phyloP scores from a whole-genome alignment of 441 rosid species.

The Brassica hybrid region DNA sequence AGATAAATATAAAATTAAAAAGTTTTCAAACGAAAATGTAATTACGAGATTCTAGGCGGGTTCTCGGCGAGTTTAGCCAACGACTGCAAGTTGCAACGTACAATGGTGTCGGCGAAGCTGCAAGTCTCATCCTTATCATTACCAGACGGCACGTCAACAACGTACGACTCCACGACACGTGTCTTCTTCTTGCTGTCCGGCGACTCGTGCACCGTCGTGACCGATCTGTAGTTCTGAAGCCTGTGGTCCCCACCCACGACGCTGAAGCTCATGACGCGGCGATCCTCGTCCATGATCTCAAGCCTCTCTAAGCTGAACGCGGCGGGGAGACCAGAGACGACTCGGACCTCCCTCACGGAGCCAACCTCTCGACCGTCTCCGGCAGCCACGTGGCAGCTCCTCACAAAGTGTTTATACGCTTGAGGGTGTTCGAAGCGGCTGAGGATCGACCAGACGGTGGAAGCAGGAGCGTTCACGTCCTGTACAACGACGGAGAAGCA shows the following conservation, averaged over 20 bases:
- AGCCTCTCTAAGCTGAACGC: conserved; percentile 67
- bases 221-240: conserved; percentile 70
- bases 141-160: conserved; percentile 77
- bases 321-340: conserved; percentile 85
- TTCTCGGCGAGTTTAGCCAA: conserved; percentile 69
- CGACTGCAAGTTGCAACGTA: conserved; percentile 78
- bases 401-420: conserved; percentile 77
- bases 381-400: conserved; percentile 64
- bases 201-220: conserved; percentile 63
- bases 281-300: conserved; percentile 85
- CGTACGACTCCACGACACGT: conserved; percentile 78
- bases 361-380: conserved; percentile 73
- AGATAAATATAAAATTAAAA: not conserved
- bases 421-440: conserved; percentile 80
- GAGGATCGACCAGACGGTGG: conserved; percentile 73
- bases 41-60: conserved; percentile 44
- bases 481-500: conserved; percentile 67
- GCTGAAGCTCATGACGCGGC: conserved; percentile 72
- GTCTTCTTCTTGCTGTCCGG: conserved; percentile 45
- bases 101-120: conserved; percentile 67
- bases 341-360: conserved; percentile 63
- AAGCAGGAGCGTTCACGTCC: conserved; percentile 59
- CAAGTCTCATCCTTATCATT: conserved; percentile 79
- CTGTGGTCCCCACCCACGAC: conserved; percentile 86
- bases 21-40: not conserved